These are phyloP conservation scores for Phytophthora capsici DNA, from an alignment of 352 stramenopile species.

Conservation along the genomic window DNA sequence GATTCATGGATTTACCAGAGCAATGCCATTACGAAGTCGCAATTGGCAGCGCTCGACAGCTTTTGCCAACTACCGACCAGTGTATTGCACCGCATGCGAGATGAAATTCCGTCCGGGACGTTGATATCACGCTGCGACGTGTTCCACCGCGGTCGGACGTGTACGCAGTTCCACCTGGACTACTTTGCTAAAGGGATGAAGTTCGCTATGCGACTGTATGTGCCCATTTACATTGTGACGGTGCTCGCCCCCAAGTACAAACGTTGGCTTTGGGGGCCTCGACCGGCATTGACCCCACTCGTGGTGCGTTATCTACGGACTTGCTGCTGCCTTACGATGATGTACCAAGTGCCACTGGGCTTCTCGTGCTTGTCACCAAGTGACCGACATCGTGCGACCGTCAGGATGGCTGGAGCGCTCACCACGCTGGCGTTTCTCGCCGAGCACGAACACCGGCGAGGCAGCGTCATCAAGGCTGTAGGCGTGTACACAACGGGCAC, in stretches of 20 bases:
- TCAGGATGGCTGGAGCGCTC: constrained; percentile 46
- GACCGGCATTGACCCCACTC: constrained; percentile 43
- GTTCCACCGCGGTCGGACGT: constrained; percentile 56
- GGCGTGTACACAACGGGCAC: constrained; percentile 57
- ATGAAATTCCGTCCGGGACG: constrained; percentile 49
- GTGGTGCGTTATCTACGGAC: constrained; percentile 62
- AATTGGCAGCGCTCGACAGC: constrained; percentile 58
- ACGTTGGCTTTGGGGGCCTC: constrained; percentile 62
- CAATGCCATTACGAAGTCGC: constrained; percentile 52
- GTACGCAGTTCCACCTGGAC: constrained; percentile 50
- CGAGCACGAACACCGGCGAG: constrained; percentile 61
- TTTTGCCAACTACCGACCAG: constrained; percentile 44
- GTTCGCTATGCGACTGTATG: constrained; percentile 54
- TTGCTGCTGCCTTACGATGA: constrained; percentile 61
- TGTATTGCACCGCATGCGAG: constrained; percentile 59
- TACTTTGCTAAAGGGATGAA: constrained; percentile 50
- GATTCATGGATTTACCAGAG: constrained; percentile 70
- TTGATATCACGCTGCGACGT: constrained; percentile 63
- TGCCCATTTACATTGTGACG: constrained; percentile 73
- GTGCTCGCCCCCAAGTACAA: constrained; percentile 64
- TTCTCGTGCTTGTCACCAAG: constrained; percentile 58
- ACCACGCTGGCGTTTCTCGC: constrained; percentile 52
- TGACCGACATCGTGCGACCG: constrained; percentile 36
- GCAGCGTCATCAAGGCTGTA: constrained; percentile 64
- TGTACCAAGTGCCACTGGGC: constrained; percentile 62